A percentile compares a stretch with the other conserved stretches of the same genome.
Evolutionary conservation across 768 basidiomycete genomes (phyloP).

Genomic region (Lentinula lateritia): DNA sequence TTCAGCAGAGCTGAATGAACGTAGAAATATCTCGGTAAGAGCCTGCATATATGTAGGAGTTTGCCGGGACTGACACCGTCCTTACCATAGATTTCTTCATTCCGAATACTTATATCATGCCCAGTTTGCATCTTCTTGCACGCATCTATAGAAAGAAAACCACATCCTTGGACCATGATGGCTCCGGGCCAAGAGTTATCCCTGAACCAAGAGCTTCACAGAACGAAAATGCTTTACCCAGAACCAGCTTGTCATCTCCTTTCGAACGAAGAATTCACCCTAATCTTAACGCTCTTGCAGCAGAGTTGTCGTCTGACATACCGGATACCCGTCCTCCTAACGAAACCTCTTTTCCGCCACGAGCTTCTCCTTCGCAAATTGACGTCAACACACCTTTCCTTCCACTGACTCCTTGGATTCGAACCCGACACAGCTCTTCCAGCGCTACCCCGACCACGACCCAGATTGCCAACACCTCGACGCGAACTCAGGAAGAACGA

Average conservation of each 20-base stretch:
- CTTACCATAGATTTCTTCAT: not conserved
- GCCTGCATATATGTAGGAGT: not conserved
- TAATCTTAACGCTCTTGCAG: conserved; percentile 6
- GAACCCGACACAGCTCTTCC: not conserved
- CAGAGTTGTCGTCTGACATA: not conserved
- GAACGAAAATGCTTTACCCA: not conserved
- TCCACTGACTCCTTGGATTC: conserved; percentile 1
- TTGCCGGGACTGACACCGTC: not conserved
- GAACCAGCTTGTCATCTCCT: not conserved
- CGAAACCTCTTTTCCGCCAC: not conserved
- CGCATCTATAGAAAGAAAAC: not conserved
- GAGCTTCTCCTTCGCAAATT: not conserved
- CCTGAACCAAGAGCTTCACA: not conserved
- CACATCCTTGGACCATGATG: not conserved
- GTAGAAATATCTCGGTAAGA: conserved; percentile 1
- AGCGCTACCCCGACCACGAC: not conserved
- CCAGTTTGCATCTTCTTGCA: not conserved
- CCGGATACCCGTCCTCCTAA: not conserved
- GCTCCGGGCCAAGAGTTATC: not conserved
- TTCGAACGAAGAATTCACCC: conserved; percentile 6
- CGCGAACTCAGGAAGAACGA: not conserved
- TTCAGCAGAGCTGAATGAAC: conserved; percentile 4
- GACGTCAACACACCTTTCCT: not conserved
- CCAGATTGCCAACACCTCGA: not conserved
- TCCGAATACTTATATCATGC: not conserved